Conservation (phyloP, 129 eudicot species). For the Daucus carota region DNA sequence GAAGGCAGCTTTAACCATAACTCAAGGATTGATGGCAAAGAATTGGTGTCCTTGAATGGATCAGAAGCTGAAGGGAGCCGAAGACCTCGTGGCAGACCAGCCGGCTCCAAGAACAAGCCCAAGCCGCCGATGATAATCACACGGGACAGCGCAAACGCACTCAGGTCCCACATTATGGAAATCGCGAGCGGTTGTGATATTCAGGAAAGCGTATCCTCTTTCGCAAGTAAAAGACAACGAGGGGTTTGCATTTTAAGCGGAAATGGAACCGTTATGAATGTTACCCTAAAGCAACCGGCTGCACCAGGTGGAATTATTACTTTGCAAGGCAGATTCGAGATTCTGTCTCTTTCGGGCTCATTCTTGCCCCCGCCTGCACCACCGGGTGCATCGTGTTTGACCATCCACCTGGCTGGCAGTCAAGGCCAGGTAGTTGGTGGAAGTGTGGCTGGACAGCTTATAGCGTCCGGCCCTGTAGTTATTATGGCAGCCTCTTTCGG, state of each 20-base stretch:
- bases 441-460: conserved; percentile 59
- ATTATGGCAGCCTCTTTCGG: conserved; percentile 92
- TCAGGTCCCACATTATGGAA: conserved; percentile 84
- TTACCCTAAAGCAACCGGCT: conserved; percentile 66
- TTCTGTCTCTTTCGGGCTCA: conserved; percentile 75
- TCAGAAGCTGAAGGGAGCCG: conserved; percentile 41
- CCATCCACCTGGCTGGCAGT: conserved; percentile 81
- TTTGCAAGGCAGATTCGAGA: conserved; percentile 79
- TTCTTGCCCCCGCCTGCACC: conserved; percentile 90
- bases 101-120: conserved; percentile 89
- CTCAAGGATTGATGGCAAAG: conserved; percentile 20
- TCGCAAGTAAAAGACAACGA: conserved; percentile 66
- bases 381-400: conserved; percentile 71
- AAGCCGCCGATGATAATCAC: conserved; percentile 86
- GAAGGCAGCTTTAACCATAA: conserved; percentile 28
- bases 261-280: conserved; percentile 68
- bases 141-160: conserved; percentile 81
- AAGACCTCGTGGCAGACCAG: conserved; percentile 78
- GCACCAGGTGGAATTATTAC: conserved; percentile 63
- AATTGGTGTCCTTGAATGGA: conserved; percentile 22
- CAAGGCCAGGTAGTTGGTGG: conserved; percentile 96
- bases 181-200: conserved; percentile 69
- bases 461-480: conserved; percentile 81
- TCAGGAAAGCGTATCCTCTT: conserved; percentile 57
- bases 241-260: conserved; percentile 76